phyloP scores from a whole-genome alignment of 176 grass and related monocot species.

The Alloteropsis semialata region DNA sequence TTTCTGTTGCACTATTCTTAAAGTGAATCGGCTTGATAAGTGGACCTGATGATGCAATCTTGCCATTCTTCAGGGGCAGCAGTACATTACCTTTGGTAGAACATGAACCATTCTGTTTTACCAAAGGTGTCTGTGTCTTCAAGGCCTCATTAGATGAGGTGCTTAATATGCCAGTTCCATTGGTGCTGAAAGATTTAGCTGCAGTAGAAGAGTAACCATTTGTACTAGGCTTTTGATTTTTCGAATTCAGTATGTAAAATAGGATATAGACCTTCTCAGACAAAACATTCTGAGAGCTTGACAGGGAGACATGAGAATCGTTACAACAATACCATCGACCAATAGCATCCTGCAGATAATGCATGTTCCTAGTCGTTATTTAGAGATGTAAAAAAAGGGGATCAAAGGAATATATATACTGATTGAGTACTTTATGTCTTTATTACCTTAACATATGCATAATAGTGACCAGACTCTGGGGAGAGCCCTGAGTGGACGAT shows the following conservation, averaged over 20 bases:
- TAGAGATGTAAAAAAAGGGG: slow-evolving; percentile 16
- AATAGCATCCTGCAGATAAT: slow-evolving; percentile 68
- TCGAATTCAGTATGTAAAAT: slow-evolving; percentile 82
- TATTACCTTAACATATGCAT: slow-evolving; percentile 97
- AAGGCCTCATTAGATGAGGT: slow-evolving; percentile 35
- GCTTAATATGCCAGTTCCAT: slow-evolving; percentile 53
- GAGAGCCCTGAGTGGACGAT: slow-evolving; percentile 93
- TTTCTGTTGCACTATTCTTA: slow-evolving; percentile 65
- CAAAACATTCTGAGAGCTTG: slow-evolving; percentile 86
- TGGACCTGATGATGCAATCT: slow-evolving; percentile 44
- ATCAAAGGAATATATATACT: slow-evolving; percentile 23
- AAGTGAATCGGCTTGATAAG: slow-evolving; percentile 71
- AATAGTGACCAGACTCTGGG: slow-evolving; percentile 93
- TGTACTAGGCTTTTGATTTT: slow-evolving; percentile 64
- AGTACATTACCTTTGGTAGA: slow-evolving; percentile 38
- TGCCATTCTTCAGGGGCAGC: slow-evolving; percentile 57
- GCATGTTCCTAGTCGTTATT: slow-evolving; percentile 5
- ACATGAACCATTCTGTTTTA: slow-evolving; percentile 58
- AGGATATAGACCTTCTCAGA: slow-evolving; percentile 98
- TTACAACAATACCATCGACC: slow-evolving; percentile 96
- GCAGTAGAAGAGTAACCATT: slow-evolving; percentile 59
- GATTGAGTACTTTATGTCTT: slow-evolving; percentile 12
- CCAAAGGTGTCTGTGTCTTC: slow-evolving; percentile 53
- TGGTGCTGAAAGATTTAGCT: slow-evolving; percentile 62
- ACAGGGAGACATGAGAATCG: slow-evolving; percentile 84